These are phyloP conservation scores for Komagataella populi DNA, from an alignment of 805 yeast species.

Conservation along the genomic window DNA sequence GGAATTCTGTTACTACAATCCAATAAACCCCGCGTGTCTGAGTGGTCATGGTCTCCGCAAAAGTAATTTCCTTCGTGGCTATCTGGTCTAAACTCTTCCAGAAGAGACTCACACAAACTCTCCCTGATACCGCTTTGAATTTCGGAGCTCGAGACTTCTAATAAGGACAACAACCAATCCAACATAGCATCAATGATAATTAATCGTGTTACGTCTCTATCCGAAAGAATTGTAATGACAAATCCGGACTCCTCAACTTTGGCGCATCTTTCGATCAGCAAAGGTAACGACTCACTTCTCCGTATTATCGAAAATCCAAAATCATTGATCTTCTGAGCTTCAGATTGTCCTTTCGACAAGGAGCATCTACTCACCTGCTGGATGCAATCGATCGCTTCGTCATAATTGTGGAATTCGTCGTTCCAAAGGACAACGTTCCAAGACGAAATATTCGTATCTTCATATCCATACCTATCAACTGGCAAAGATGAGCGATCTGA, in stretches of 20 bases:
- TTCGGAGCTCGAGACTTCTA: constrained; percentile 19
- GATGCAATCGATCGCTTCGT: constrained; percentile 38
- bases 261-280: constrained; percentile 13
- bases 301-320: constrained; percentile 2
- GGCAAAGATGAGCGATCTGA: constrained; percentile 23
- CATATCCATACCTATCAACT: constrained; percentile 16
- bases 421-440: constrained; percentile 58
- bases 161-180: constrained; percentile 35
- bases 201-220: background rate
- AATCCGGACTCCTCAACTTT: constrained; percentile 22
- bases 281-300: constrained; percentile 4
- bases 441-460: constrained; percentile 19
- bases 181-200: constrained; percentile 26
- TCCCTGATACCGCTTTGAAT: constrained; percentile 26
- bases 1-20: constrained; percentile 4
- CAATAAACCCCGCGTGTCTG: background rate
- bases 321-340: background rate
- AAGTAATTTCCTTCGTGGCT: constrained; percentile 6
- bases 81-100: constrained; percentile 20
- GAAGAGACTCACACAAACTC: constrained; percentile 29
- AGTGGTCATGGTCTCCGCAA: background rate
- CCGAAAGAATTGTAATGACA: background rate
- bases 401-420: constrained; percentile 58
- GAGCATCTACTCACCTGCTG: constrained; percentile 3
- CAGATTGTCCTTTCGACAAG: background rate